Conservation (phyloP, 306 rosid species). For the Ammopiptanthus mongolicus region DNA sequence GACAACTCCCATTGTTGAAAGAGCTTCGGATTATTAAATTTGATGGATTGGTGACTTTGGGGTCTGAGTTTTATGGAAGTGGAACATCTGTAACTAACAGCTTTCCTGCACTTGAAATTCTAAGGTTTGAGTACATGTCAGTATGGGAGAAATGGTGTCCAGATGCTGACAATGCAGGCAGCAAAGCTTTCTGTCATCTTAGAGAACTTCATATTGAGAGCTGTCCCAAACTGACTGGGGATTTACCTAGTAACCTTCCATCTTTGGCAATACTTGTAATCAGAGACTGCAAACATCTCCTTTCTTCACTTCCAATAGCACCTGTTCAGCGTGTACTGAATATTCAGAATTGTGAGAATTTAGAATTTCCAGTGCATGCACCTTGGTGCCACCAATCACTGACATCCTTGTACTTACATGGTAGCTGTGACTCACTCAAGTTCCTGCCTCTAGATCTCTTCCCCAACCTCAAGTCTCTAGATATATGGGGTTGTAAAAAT, state of each 20-base stretch:
- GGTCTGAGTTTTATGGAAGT: constrained; percentile 24
- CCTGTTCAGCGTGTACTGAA: neutral
- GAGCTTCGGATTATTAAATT: constrained; percentile 23
- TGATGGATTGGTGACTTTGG: constrained; percentile 18
- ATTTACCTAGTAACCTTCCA: constrained; percentile 34
- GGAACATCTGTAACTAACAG: neutral
- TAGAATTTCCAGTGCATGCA: constrained; percentile 15
- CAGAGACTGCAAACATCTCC: constrained; percentile 17
- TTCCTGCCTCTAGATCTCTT: constrained; percentile 26
- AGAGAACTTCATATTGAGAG: constrained; percentile 21
- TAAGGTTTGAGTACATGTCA: constrained; percentile 22
- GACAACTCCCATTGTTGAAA: constrained; percentile 33
- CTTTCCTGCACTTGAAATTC: constrained; percentile 30
- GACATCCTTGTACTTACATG: constrained; percentile 9
- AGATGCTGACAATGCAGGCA: neutral
- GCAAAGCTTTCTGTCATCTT: constrained; percentile 14
- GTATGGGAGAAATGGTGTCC: constrained; percentile 32
- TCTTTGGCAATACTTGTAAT: constrained; percentile 29
- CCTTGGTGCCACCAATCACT: constrained; percentile 6
- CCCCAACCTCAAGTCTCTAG: constrained; percentile 31
- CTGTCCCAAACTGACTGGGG: constrained; percentile 25
- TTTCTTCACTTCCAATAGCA: constrained; percentile 22
- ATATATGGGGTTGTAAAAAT: constrained; percentile 22
- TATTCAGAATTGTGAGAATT: constrained; percentile 15
- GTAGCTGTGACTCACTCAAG: constrained; percentile 30